Conservation (phyloP, 2,329 filamentous ascomycete genomes). For the Leptodontidium sp. region DNA sequence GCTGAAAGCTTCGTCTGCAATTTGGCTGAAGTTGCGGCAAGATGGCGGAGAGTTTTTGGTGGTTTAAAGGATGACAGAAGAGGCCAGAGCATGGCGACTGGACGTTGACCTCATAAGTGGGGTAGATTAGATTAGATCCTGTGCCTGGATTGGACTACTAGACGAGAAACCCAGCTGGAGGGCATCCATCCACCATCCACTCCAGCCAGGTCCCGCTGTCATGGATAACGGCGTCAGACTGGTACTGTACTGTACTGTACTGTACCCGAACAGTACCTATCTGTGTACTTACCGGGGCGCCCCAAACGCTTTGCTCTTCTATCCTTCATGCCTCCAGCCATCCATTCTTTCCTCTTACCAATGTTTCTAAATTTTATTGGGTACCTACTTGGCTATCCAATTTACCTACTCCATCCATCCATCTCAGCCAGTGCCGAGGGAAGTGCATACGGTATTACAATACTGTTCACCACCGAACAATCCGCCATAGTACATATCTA, state of each 20-base stretch:
- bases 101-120: not conserved
- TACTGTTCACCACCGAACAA: no score
- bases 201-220: not conserved
- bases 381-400: not conserved
- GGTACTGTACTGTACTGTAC: no score
- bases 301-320: no score
- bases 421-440: slow-evolving; percentile 4
- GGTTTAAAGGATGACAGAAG: not conserved
- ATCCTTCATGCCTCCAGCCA: no score
- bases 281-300: no score
- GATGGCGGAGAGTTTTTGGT: slow-evolving; percentile 1
- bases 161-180: not conserved
- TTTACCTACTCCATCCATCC: not conserved
- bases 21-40: slow-evolving; percentile 9
- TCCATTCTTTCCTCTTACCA: not conserved
- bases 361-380: no score
- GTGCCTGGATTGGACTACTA: not conserved
- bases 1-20: slow-evolving; percentile 22
- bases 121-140: slow-evolving; percentile 15
- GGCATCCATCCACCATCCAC: not conserved
- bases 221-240: no score
- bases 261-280: no score
- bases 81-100: not conserved
- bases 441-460: not conserved
- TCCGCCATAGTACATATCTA: not conserved